Base-by-base conservation (phyloP, 2,329 filamentous ascomycete species). In the Xylariomycetidae sp. region DNA sequence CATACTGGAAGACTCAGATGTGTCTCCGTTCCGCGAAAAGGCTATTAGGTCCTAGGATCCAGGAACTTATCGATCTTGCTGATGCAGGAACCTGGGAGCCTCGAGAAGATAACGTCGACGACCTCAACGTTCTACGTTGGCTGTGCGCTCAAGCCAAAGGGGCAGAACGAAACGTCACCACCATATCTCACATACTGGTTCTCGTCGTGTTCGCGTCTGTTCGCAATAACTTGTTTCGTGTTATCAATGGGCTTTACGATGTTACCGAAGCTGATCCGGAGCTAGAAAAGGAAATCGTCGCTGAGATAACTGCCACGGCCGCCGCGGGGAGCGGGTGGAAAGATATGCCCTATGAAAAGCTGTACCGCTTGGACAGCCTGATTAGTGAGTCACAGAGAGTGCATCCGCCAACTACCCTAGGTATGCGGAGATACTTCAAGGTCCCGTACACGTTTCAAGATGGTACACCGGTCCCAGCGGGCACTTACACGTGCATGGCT, bases 61-160 rank as follows among this genome's bases (percentile, higher is more conserved):
- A 34, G 18, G 25, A 42, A 6, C 25, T 40, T 5, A 16, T 42
- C 5, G 33, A 32, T 6, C 31, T 25, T 12, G 29, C 30, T 11
- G 31, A 42, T n/a, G 12, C 4, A 2, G 37, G 37, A 3, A 5
- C n/a, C 4, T 38, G 27, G 37, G 25, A 37, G 14, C 34, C 32
- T 8, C n/a, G n/a, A n/a, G 13, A 33, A 6, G 34, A 31, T 17
- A 16, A 31, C 11, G 29, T 31, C 23, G 27, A 34, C 5, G 40
- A 37, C 29, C 29, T 17, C 3, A 40, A 42, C n/a, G 13, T 38
- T 4, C 34, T 45, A n/a, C 34, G 31, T 30, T 42, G 40, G 40
- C 30, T 43, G 3, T 13, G 23, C 14, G 31, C 16, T 8, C 16
- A 11, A 4, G 27, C 29, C 14, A 39, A 39, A 14, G 35, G 33